Evolutionary conservation across 805 yeast genomes (phyloP).

Genomic region (Candida tammaniensis): DNA sequence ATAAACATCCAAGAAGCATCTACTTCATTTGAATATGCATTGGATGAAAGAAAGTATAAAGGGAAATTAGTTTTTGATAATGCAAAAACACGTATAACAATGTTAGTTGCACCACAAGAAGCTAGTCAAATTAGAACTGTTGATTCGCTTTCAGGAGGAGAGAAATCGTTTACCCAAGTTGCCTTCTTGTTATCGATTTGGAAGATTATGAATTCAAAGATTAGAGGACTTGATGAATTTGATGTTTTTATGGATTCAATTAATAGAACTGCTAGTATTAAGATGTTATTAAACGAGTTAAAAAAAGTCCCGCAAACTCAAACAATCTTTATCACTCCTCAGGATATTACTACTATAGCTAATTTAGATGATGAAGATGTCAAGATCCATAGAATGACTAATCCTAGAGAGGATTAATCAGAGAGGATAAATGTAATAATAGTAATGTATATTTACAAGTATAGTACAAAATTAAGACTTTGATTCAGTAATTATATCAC

Average conservation of each 20-base stretch:
- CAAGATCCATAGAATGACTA: constrained; percentile 57
- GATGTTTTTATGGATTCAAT: constrained; percentile 98
- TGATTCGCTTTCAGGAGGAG: constrained; percentile 93
- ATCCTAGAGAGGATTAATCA: constrained; percentile 26
- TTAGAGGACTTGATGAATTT: constrained; percentile 91
- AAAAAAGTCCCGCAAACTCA: constrained; percentile 67
- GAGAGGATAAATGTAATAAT: neutral
- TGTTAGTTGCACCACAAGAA: constrained; percentile 60
- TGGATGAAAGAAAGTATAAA: constrained; percentile 65
- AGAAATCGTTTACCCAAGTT: constrained; percentile 89
- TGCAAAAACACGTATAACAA: constrained; percentile 45
- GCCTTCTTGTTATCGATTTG: constrained; percentile 86
- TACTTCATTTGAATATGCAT: constrained; percentile 52
- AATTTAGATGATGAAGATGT: constrained; percentile 53
- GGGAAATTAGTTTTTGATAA: constrained; percentile 71
- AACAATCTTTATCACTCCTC: constrained; percentile 91
- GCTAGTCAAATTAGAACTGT: constrained; percentile 63
- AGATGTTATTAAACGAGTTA: constrained; percentile 67
- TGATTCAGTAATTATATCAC: constrained; percentile 2
- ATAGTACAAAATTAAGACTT: neutral
- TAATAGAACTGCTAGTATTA: constrained; percentile 76
- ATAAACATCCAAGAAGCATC: constrained; percentile 30
- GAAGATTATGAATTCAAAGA: constrained; percentile 85
- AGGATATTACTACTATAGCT: constrained; percentile 75
- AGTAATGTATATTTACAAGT: neutral